Evolutionary conservation across 805 yeast genomes (phyloP).

Genomic region (Vanderwaltozyma verrucispora): DNA sequence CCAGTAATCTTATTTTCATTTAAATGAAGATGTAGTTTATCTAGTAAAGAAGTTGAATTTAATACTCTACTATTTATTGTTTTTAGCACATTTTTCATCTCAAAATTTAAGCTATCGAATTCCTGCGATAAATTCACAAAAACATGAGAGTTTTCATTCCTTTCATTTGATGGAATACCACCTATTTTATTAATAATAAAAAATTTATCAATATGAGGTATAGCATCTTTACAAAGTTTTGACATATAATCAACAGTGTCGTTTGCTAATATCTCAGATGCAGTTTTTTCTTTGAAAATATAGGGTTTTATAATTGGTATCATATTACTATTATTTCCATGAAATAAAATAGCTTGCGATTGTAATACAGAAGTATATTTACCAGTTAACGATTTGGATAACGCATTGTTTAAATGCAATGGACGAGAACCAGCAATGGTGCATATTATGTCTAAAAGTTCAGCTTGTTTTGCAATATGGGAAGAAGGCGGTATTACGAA

Average conservation of each 20-base stretch:
- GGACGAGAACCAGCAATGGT: conserved; percentile 17
- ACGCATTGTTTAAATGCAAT: conserved; percentile 17
- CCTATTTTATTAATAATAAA: conserved; percentile 74
- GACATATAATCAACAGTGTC: conserved; percentile 31
- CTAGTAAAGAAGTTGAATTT: conserved; percentile 10
- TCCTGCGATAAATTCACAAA: conserved; percentile 81
- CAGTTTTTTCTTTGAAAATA: conserved; percentile 47
- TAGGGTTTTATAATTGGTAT: conserved; percentile 51
- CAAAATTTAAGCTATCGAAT: conserved; percentile 18
- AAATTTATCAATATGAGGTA: conserved; percentile 55
- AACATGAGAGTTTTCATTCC: conserved; percentile 76
- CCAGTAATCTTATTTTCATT: conserved; percentile 10
- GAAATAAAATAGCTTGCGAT: conserved; percentile 3
- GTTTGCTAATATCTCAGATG: conserved; percentile 31
- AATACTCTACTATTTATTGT: conserved; percentile 8
- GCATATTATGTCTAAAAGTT: conserved; percentile 17
- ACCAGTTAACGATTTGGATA: conserved; percentile 11
- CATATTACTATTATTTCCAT: conserved; percentile 15
- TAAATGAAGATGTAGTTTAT: conserved; percentile 3
- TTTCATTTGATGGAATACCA: conserved; percentile 82
- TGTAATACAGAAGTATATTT: conserved; percentile 10
- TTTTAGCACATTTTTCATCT: conserved; percentile 5
- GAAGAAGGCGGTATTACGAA: conserved; percentile 40
- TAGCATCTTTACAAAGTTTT: conserved; percentile 25
- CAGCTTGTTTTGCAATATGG: conserved; percentile 10